phyloP scores from a whole-genome alignment of 1,139 yeast species.

The Taphrina deformans region DNA sequence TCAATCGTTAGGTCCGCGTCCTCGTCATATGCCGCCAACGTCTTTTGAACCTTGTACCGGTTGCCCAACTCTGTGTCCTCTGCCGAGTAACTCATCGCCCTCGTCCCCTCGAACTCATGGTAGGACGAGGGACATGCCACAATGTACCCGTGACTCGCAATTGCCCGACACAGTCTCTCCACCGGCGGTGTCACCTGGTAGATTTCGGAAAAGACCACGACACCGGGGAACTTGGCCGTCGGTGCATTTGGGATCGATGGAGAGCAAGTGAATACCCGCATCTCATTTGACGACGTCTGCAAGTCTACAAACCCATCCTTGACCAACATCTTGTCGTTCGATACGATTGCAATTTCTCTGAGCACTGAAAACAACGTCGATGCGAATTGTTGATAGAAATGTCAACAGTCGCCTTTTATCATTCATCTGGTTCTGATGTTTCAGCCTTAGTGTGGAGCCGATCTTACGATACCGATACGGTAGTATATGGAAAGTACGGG shows the following conservation, averaged over 20 bases:
- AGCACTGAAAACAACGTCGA: too few species aligned
- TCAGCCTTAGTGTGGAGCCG: background rate
- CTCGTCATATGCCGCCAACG: constrained; percentile 71
- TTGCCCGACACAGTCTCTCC: constrained; percentile 69
- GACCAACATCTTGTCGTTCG: constrained; percentile 65
- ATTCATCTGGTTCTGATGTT: too few species aligned
- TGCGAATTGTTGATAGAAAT: too few species aligned
- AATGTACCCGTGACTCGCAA: constrained; percentile 77
- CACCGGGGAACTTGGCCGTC: constrained; percentile 75
- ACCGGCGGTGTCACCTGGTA: constrained; percentile 76
- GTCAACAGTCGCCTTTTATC: too few species aligned
- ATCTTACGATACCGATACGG: background rate
- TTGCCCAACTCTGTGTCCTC: constrained; percentile 79
- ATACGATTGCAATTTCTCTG: too few species aligned
- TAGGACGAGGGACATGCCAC: constrained; percentile 77
- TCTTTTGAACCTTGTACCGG: constrained; percentile 64
- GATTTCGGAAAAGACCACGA: constrained; percentile 70
- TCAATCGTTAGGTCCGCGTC: constrained; percentile 67
- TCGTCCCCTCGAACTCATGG: constrained; percentile 67
- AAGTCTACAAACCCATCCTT: constrained; percentile 67
- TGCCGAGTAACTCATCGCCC: constrained; percentile 66
- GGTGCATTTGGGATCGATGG: constrained; percentile 74
- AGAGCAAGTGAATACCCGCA: constrained; percentile 66
- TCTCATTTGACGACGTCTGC: constrained; percentile 63
- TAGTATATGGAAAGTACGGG: background rate